phyloP scores from a whole-genome alignment of 805 yeast species.

The Hanseniaspora pseudoguilliermondii region DNA sequence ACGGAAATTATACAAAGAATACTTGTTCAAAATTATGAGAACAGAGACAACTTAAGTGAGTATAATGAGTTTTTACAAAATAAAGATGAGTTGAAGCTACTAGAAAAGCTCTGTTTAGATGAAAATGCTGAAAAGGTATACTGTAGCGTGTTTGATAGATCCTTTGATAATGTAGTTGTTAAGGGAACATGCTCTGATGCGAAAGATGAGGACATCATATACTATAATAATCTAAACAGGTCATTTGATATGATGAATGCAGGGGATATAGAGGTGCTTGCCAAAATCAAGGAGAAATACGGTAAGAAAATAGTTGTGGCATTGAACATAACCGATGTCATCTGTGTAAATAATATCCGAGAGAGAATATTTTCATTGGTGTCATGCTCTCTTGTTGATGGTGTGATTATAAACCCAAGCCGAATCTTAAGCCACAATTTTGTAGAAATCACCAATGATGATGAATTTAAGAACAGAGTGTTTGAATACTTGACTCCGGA shows the following conservation, averaged over 20 bases:
- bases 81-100: slow-evolving; percentile 16
- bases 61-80: background rate
- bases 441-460: slow-evolving; percentile 30
- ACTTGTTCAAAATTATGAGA: slow-evolving; percentile 31
- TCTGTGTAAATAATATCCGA: slow-evolving; percentile 72
- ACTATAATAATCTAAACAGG: slow-evolving; percentile 54
- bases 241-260: slow-evolving; percentile 88
- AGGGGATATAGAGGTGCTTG: slow-evolving; percentile 72
- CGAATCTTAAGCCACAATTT: background rate
- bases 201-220: slow-evolving; percentile 15
- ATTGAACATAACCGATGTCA: slow-evolving; percentile 34
- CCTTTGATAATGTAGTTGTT: slow-evolving; percentile 26
- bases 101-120: slow-evolving; percentile 47
- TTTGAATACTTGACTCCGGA: slow-evolving; percentile 39
- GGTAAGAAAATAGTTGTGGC: slow-evolving; percentile 41
- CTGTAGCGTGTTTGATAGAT: slow-evolving; percentile 46
- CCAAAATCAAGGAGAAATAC: slow-evolving; percentile 28
- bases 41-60: slow-evolving; percentile 6
- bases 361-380: slow-evolving; percentile 80
- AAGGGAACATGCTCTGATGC: slow-evolving; percentile 18
- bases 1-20: slow-evolving; percentile 89
- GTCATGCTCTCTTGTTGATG: slow-evolving; percentile 78
- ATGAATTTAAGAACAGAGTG: slow-evolving; percentile 39
- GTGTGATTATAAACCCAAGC: slow-evolving; percentile 40
- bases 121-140: slow-evolving; percentile 41